Evolutionary conservation across 2,329 filamentous ascomycete species (phyloP).

Genomic region (Lecanicillium sp.): DNA sequence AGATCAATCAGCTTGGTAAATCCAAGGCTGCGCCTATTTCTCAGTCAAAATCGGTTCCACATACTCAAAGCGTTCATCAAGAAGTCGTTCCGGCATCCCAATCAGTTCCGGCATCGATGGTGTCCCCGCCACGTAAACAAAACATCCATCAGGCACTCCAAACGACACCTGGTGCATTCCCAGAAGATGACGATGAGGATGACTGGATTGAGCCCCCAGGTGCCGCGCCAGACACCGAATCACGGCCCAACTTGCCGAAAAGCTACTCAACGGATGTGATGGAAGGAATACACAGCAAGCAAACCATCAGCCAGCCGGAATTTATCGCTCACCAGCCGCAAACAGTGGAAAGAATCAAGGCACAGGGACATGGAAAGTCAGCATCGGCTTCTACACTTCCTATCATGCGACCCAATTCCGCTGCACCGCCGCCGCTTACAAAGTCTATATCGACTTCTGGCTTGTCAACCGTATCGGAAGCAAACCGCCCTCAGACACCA

Average conservation of each 20-base stretch:
- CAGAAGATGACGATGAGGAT: conserved; percentile 47
- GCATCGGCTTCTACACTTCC: conserved; percentile 52
- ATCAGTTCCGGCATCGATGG: conserved; percentile 18
- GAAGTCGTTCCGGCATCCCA: conserved; percentile 18
- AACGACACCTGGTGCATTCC: conserved; percentile 52
- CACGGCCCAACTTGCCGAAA: conserved; percentile 49
- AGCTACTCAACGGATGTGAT: conserved; percentile 55
- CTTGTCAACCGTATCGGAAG: conserved; percentile 39
- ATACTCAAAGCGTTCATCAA: conserved; percentile 25
- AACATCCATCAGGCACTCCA: conserved; percentile 18
- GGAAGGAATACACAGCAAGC: conserved; percentile 45
- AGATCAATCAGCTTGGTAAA: conserved; percentile 69
- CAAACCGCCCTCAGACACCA: conserved; percentile 36
- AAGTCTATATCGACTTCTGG: conserved; percentile 55
- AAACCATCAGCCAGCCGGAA: conserved; percentile 38
- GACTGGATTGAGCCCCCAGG: conserved; percentile 55
- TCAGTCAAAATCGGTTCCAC: conserved; percentile 40
- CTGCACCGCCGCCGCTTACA: conserved; percentile 31
- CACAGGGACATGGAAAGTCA: conserved; percentile 46
- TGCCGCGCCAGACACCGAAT: conserved; percentile 18
- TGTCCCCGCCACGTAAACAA: conserved; percentile 18
- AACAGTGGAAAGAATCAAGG: not conserved
- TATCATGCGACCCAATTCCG: conserved; percentile 10
- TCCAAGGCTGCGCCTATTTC: conserved; percentile 41
- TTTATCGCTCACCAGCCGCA: conserved; percentile 4